A percentile compares a stretch with the other conserved stretches of the same genome.
phyloP scores from a whole-genome alignment of 1,284 basidiomycete species.

The Leccinum pachyderme region DNA sequence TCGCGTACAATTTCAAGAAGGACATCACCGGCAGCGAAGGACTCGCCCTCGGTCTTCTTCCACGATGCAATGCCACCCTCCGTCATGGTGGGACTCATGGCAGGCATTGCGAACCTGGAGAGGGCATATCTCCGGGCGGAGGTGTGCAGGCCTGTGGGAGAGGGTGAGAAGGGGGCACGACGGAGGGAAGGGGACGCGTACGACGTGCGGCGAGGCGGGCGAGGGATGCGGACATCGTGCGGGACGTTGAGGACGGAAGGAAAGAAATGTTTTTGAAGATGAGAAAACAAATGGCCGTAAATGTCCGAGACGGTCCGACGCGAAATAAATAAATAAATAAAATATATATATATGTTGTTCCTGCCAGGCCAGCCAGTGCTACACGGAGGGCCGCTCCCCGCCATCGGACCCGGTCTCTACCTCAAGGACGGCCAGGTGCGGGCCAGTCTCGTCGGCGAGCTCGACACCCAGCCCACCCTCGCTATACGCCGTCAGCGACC shows the following conservation, averaged over 20 bases:
- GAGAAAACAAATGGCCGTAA: conserved; percentile 22
- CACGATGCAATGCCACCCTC: conserved; percentile 97
- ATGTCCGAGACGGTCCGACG: conserved; percentile 16
- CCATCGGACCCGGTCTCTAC: conserved; percentile 73
- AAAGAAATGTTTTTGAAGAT: conserved; percentile 12
- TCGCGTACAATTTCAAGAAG: conserved; percentile 84
- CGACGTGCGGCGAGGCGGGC: conserved; percentile 70
- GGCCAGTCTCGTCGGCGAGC: conserved; percentile 68
- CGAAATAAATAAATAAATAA: background rate
- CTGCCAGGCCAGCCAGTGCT: conserved; percentile 85
- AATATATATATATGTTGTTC: conserved; percentile 39
- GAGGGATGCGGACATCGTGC: conserved; percentile 55
- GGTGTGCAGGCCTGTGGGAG: conserved; percentile 69
- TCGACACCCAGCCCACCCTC: conserved; percentile 47
- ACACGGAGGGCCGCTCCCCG: conserved; percentile 52
- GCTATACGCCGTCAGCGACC: conserved; percentile 59
- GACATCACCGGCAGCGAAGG: conserved; percentile 89
- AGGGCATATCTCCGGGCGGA: conserved; percentile 79
- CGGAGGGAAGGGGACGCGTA: conserved; percentile 35
- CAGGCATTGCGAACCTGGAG: conserved; percentile 94
- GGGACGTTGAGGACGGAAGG: conserved; percentile 20
- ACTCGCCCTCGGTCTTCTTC: conserved; percentile 96
- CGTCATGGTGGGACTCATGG: conserved; percentile 99
- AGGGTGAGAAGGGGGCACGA: background rate
- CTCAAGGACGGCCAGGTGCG: conserved; percentile 60